phyloP scores from a whole-genome alignment of 805 yeast species.

The Saccharomycopsis olivae region DNA sequence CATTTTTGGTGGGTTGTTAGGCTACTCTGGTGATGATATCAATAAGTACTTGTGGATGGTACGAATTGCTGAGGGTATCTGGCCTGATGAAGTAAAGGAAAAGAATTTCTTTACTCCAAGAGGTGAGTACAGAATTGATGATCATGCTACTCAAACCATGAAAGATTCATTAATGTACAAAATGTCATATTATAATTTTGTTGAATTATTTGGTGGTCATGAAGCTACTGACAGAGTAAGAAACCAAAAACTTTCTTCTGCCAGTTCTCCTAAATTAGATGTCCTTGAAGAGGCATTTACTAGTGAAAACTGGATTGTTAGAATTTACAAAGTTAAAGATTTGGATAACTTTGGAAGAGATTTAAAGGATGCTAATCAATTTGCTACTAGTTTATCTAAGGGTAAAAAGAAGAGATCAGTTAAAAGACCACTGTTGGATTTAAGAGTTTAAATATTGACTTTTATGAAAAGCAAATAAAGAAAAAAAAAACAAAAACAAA shows the following conservation, averaged over 20 bases:
- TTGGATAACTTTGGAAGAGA: conserved; percentile 81
- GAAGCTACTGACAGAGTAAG: conserved; percentile 80
- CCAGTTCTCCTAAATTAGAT: conserved; percentile 45
- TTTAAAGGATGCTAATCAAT: conserved; percentile 43
- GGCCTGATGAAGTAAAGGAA: conserved; percentile 98
- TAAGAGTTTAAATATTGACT: conserved; percentile 30
- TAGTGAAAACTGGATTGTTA: conserved; percentile 91
- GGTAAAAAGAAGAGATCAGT: conserved; percentile 32
- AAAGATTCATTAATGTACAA: conserved; percentile 86
- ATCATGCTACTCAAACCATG: conserved; percentile 75
- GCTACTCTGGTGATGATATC: conserved; percentile 92
- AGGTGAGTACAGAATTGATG: conserved; percentile 87
- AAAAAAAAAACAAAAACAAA: too few relatives aligned
- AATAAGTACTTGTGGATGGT: conserved; percentile 99
- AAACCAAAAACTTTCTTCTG: conserved; percentile 56
- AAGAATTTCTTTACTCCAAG: conserved; percentile 69
- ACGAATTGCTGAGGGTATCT: conserved; percentile 94
- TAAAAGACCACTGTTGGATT: conserved; percentile 45
- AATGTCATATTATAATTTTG: conserved; percentile 81
- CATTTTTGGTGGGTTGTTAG: conserved; percentile 88
- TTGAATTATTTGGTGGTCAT: conserved; percentile 49
- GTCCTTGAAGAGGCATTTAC: conserved; percentile 92
- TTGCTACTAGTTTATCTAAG: conserved; percentile 30
- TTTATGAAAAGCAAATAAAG: too few relatives aligned
- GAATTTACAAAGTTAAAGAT: conserved; percentile 87